Base-by-base conservation (phyloP, 371 early-diverging fungal species). In the Mucor racemosus region DNA sequence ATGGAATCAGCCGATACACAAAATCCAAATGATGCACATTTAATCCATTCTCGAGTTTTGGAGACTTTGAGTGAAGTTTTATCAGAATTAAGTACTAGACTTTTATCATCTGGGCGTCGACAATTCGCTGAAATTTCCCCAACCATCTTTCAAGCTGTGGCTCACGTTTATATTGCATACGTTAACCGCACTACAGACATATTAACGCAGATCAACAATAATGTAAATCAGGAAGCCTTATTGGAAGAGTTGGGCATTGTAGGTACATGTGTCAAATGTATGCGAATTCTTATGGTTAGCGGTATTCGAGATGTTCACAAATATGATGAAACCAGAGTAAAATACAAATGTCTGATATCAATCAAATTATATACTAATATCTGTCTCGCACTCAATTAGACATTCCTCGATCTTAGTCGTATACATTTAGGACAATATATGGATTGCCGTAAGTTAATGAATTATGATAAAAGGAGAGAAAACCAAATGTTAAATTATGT, bases 1-100 rank as follows among this genome's bases (percentile, higher is more conserved):
- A 82, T 93, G n/a, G 87, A 92, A 64, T 65, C 85, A 14, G 76
- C 87, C 0, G 80, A 80, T 8, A 60, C 67, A 3, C 70, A 54
- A 7, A 60, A 74, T 9, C 72, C 77, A 21, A 72, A 82, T 11
- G 72, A 77, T 15, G 66, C 78, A 5, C 65, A 78, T 46, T 68
- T 83, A 7, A 65, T 89, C 40, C 91, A 94, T 69, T 85, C 91
- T 59, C 88, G 93, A 26, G 75, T 88, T 21, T 77, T 96, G n/a
- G 86, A 90, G 50, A 91, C 89, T 5, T 73, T 96, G 6, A 90
- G 93, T 65, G 84, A 91, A 68, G 90, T 93, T 6, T 77, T 96
- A 44, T 92, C 93, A 64, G 88, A 87, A 58, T 77, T 95, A n/a
- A 90, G 91, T 62, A 88, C 93, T 14, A 87, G 92, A 63, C 82